Base-by-base conservation (phyloP, 192 early-diverging fungal species). In the Coemansia sp. region DNA sequence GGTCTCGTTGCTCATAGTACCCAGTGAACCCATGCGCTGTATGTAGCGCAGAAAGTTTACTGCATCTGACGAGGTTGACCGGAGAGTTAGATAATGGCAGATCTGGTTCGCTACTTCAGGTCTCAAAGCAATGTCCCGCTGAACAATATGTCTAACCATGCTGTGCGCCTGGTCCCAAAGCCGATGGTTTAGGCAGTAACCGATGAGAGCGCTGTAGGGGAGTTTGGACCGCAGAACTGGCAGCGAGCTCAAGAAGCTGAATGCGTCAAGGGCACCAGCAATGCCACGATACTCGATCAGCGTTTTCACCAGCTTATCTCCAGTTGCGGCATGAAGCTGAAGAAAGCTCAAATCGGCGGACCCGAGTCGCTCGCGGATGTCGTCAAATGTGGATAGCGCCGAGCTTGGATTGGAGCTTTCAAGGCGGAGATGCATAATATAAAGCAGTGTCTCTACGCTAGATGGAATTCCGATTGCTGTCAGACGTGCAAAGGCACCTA, bases 11-110 rank as follows among this genome's bases (percentile, higher is more conserved):
- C 66, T 38, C 24, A 69, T 59, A 42, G 2, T 5, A 0, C 42
- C 14, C 27, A 79, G 39, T 21, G 33, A 42, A 12, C 18, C 27
- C 3, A 56, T 62, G 25, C 69, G 76, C 17, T 67, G 40, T 4
- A 72, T 49, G 30, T 79, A 69, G 37, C 76, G 69, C 55, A 79
- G n/a, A 54, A 79, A 79, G 38, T 69, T 79, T 33, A 59, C 66
- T 2, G 61, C 27, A 4, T 72, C 76, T 9, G 50, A 49, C 14
- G 23, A 23, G 3, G 43, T 38, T n/a, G 57, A 47, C 43, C 27
- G 37, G 1, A 57, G 43, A 19, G 41, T 47, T 15, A 79, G 24
- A 33, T 63, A 37, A 11, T 42, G 58, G 60, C 69, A 53, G 54
- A 54, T 72, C 19, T 59, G 14, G 19, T 65, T 61, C 5, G 65